phyloP scores from a whole-genome alignment of 2,329 filamentous ascomycete genomes.

The Venturia carpophila region DNA sequence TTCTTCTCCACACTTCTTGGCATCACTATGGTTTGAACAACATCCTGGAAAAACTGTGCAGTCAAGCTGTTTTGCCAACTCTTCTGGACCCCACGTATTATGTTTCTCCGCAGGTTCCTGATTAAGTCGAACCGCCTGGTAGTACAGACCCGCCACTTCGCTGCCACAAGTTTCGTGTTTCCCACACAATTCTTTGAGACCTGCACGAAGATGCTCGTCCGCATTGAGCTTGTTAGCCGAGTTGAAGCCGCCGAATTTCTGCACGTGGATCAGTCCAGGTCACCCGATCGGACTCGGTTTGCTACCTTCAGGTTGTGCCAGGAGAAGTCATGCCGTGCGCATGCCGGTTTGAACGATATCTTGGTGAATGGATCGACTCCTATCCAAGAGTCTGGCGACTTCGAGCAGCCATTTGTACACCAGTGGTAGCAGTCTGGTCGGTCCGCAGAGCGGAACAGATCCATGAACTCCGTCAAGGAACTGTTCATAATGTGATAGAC shows the following conservation, averaged over 20 bases:
- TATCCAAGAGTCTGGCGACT: conserved; percentile 11
- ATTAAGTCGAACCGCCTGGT: not conserved
- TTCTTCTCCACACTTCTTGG: not conserved
- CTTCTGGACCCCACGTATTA: not conserved
- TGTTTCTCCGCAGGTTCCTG: not conserved
- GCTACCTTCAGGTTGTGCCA: conserved; percentile 14
- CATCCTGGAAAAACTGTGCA: conserved; percentile 13
- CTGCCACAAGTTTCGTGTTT: not conserved
- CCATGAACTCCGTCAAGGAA: conserved; percentile 2
- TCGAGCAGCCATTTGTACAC: conserved; percentile 10
- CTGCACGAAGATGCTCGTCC: not conserved
- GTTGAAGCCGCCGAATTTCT: conserved; percentile 11
- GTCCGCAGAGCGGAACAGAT: conserved; percentile 1
- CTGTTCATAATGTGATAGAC: conserved; percentile 13
- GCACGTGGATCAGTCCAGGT: not conserved
- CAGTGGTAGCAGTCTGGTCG: conserved; percentile 15
- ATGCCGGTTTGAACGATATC: conserved; percentile 6
- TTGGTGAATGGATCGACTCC: not conserved
- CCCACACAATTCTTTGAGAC: conserved; percentile 1
- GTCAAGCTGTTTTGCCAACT: not conserved
- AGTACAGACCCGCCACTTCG: not conserved
- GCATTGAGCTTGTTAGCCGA: conserved; percentile 8
- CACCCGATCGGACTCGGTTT: not conserved
- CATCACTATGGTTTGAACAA: conserved; percentile 15
- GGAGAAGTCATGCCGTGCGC: conserved; percentile 13